Evolutionary conservation across 1,139 yeast species (phyloP).

Genomic region (Hanseniaspora gamundiae): DNA sequence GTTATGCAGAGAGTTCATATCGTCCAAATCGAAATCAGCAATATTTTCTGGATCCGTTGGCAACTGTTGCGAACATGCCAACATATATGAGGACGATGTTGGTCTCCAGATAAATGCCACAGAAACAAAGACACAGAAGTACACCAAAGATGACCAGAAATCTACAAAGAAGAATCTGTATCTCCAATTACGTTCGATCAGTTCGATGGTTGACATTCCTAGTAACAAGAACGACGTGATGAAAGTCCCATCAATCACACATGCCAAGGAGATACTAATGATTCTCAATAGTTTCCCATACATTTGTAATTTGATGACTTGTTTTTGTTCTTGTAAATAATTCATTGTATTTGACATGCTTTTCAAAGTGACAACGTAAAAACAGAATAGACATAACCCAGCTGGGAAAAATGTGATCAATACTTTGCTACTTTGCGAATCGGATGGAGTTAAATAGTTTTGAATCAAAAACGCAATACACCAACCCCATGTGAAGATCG

Average conservation of each 20-base stretch:
- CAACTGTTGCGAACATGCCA: constrained; percentile 88
- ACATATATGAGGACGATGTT: constrained; percentile 85
- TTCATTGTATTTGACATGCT: constrained; percentile 67
- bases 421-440: constrained; percentile 26
- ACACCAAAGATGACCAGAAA: constrained; percentile 90
- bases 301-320: constrained; percentile 79
- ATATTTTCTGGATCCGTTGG: constrained; percentile 70
- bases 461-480: constrained; percentile 58
- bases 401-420: constrained; percentile 53
- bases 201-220: constrained; percentile 61
- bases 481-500: constrained; percentile 58
- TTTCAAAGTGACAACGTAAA: constrained; percentile 64
- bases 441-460: constrained; percentile 46
- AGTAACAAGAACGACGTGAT: constrained; percentile 60
- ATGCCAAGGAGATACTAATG: constrained; percentile 52
- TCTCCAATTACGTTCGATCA: constrained; percentile 86
- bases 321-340: constrained; percentile 71
- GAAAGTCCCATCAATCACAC: constrained; percentile 51
- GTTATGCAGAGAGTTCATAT: constrained; percentile 48
- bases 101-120: constrained; percentile 96
- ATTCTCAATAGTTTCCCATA: constrained; percentile 69
- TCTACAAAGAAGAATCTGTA: constrained; percentile 78
- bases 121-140: constrained; percentile 70
- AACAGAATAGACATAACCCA: constrained; percentile 53
- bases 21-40: constrained; percentile 69